Percentiles rank a stretch among this genome's conserved stretches.
These are phyloP conservation scores for Reticulascus tulasneorum DNA, from an alignment of 2,329 filamentous ascomycete genomes.

Conservation along the genomic window DNA sequence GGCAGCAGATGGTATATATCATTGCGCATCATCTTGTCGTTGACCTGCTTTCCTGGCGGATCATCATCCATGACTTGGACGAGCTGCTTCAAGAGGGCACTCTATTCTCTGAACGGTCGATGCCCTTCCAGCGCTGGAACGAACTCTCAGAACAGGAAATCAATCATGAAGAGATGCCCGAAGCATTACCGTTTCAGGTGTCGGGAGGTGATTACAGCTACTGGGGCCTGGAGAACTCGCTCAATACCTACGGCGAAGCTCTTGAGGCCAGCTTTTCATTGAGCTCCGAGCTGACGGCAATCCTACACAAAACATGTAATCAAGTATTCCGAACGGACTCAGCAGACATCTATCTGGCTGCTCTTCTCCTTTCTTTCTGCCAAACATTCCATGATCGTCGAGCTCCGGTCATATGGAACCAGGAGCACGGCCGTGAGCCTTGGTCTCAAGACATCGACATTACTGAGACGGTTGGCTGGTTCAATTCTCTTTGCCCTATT, in stretches of 20 bases:
- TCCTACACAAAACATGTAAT: constrained; percentile 39
- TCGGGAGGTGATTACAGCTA: constrained; percentile 38
- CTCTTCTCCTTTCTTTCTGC: constrained; percentile 51
- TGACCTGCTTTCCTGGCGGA: constrained; percentile 47
- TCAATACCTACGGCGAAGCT: constrained; percentile 44
- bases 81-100: constrained; percentile 41
- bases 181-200: constrained; percentile 34
- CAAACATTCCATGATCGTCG: constrained; percentile 50
- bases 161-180: constrained; percentile 19
- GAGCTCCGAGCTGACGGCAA: constrained; percentile 34
- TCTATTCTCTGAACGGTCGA: constrained; percentile 38
- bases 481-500: constrained; percentile 53
- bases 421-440: constrained; percentile 44
- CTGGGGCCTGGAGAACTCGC: constrained; percentile 40
- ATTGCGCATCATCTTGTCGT: constrained; percentile 49
- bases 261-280: constrained; percentile 38
- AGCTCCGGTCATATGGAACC: constrained; percentile 50
- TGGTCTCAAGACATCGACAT: constrained; percentile 45
- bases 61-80: constrained; percentile 47
- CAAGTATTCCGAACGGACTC: constrained; percentile 47
- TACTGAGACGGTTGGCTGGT: constrained; percentile 57
- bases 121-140: constrained; percentile 48
- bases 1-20: constrained; percentile 44
- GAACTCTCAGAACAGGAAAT: constrained; percentile 39
- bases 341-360: constrained; percentile 50